Evolutionary conservation across 2,329 filamentous ascomycete genomes (phyloP), one percentile per base, ranked within the genome.

Genomic region (Periconia sp.): DNA sequence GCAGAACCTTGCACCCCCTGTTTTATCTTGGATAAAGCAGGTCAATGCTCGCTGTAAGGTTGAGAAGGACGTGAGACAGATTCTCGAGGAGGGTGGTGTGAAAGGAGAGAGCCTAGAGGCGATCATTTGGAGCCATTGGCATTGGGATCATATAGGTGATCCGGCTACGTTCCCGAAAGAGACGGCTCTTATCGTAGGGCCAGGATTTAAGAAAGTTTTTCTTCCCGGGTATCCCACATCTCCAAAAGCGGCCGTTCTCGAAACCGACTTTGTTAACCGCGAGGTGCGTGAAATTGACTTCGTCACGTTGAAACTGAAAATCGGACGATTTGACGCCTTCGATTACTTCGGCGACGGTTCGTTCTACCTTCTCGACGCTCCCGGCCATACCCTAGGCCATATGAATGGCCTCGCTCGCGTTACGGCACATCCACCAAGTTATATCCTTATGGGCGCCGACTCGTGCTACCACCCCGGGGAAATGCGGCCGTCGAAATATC

Each of bases 291-390:
- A 37, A 37, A 37, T 37, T 37, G 33, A 37, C 33, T 37, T 37
- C 15, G n/a, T n/a, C n/a, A n/a, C n/a, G n/a, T n/a, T n/a, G n/a
- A 35, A 42, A 15, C 49, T 60, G 11, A 55, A 75, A 53, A 77
- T 82, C 18, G 79, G 78, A 1, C 62, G 73, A 9, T 81, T 81
- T 60, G 60, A 71, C 31, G 79, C 80, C 1, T 67, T 72, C 23
- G 82, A 85, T 61, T 84, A 78, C 60, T 85, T 84, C 51, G 77
- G 77, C 2, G 82, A 85, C 60, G 82, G 82, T 0, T 77, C 72
- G 19, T 82, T 86, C 57, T 84, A 83, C 61, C 71, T 85, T 1
- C 72, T 85, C 27, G 72, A 82, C 57, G 76, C 77, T 2, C 81
- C 81, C 0, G 83, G 83, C 1, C 81, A 84, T 59, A 75, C 77